Evolutionary conservation across 2,329 filamentous ascomycete species (phyloP).

Genomic region (Alternaria panax): DNA sequence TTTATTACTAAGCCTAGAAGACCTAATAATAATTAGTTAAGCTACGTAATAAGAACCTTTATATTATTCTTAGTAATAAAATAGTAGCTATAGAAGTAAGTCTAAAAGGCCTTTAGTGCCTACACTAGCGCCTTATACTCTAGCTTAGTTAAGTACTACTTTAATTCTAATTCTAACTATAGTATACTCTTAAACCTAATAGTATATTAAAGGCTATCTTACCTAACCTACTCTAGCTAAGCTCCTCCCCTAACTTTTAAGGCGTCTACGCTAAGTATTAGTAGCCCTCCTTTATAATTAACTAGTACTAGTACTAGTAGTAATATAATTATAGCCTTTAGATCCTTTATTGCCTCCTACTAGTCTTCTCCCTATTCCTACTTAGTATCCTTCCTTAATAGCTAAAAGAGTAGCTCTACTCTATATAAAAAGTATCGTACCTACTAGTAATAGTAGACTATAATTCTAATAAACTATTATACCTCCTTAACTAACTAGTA

Average conservation of each 20-base stretch:
- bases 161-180: background rate
- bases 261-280: background rate
- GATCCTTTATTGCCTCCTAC: background rate
- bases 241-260: background rate
- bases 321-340: background rate
- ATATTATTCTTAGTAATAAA: constrained; percentile 1
- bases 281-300: background rate
- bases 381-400: background rate
- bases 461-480: background rate
- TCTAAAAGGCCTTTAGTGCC: background rate
- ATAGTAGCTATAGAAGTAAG: constrained; percentile 3
- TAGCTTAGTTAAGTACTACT: background rate
- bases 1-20: background rate
- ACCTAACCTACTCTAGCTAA: background rate
- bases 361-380: background rate
- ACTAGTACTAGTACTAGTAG: background rate
- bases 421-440: background rate
- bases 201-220: background rate
- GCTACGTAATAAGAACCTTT: background rate
- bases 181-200: constrained; percentile 1
- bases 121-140: constrained; percentile 1
- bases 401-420: background rate
- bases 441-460: constrained; percentile 6
- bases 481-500: constrained; percentile 3
- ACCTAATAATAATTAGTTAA: background rate